Base-by-base conservation (phyloP, 2,329 filamentous ascomycete species). In the Mariannaea elegans region DNA sequence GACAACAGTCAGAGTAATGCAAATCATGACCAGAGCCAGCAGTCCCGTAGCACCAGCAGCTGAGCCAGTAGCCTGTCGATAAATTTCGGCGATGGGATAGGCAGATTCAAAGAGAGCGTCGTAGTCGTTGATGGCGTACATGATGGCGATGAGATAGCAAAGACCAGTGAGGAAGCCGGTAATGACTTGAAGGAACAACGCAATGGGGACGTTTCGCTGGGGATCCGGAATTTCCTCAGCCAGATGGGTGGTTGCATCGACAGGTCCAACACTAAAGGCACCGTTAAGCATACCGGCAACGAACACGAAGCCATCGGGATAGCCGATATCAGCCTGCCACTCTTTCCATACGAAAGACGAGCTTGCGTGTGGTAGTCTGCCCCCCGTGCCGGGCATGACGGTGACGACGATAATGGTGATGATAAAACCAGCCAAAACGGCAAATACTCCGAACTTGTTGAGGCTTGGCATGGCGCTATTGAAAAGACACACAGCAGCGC, bases 71-170 rank as follows among this genome's bases (percentile, higher is more conserved):
- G 84, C 84, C 72, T 88, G 85, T 23, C 72, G 79, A 72, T 91
- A 92, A 58, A 92, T 87, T 51, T 88, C 85, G 7, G 87, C 85
- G 12, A 91, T 84, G 0, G 90, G 89, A 65, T 87, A 89, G 3
- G 81, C 74, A 29, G 81, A 82, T 56, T 77, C 76, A 16, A 80
- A 77, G 7, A 76, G 71, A 45, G 85, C 78, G 44, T 87, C 81
- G 19, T 80, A 79, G 65, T 85, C 79, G 59, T 88, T 80, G 67
- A 88, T 85, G 59, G 81, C 75, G 75, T 89, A 89, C 74, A 90
- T 80, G 61, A 84, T 76, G 34, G 83, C 75, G 13, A 86, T 75
- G 2, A 85, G 73, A 60, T 84, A 85, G 56, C 77, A 72, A 19
- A 87, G 80, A 0, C 84, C 81, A 0, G 85, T 82, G 9, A 83